Percentiles rank a stretch among this genome's conserved stretches.
These are phyloP conservation scores for Aspergillus neotritici DNA, from an alignment of 2,329 filamentous ascomycete species.

Conservation along the genomic window DNA sequence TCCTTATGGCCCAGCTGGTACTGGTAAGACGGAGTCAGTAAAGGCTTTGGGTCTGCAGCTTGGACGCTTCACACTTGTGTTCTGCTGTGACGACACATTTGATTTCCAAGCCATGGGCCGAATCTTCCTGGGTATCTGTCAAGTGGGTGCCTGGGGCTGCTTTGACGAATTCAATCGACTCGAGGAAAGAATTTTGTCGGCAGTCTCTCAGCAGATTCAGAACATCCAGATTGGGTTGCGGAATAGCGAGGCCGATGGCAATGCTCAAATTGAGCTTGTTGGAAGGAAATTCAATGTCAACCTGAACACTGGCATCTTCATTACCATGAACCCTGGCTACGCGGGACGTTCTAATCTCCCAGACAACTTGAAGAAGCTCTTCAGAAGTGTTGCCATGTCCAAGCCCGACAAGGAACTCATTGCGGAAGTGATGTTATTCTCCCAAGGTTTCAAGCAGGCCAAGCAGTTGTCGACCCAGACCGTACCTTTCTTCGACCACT, in stretches of 20 bases:
- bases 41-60: conserved; percentile 96
- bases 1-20: conserved; percentile 94
- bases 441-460: conserved; percentile 95
- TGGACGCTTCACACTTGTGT: conserved; percentile 94
- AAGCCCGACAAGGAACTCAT: conserved; percentile 99
- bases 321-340: conserved; percentile 99
- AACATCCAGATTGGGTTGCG: conserved; percentile 97
- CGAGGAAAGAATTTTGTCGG: conserved; percentile 94
- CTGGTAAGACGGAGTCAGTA: conserved; percentile 97
- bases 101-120: conserved; percentile 99
- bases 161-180: conserved; percentile 99
- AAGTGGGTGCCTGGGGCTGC: conserved; percentile 98
- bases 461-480: conserved; percentile 91
- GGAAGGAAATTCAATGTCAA: conserved; percentile 87
- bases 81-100: conserved; percentile 99
- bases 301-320: conserved; percentile 94
- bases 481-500: conserved; percentile 96
- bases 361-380: conserved; percentile 98
- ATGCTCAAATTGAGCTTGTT: conserved; percentile 87
- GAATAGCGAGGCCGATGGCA: conserved; percentile 72
- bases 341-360: conserved; percentile 95
- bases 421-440: conserved; percentile 99
- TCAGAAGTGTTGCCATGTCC: conserved; percentile 98
- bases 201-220: conserved; percentile 97
- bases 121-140: conserved; percentile 98